Evolutionary conservation across 306 rosid species (phyloP), one percentile per base, ranked within the genome.

Genomic region (Fragaria iinumae): DNA sequence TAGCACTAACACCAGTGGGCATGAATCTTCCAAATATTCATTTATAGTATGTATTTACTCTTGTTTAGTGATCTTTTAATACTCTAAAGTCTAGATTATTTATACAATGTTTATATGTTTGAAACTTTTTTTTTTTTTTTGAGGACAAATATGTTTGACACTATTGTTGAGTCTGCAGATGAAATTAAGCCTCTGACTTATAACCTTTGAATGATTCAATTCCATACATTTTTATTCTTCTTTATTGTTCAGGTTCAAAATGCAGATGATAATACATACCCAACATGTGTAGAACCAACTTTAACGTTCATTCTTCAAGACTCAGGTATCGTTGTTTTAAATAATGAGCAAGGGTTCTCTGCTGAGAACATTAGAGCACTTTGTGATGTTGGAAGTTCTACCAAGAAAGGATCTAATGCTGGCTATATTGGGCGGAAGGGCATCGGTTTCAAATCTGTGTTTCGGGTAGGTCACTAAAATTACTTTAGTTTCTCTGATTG

Each of bases 341-440:
- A 95, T 84, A 95, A 95, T 77, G 98, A 95, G 83, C 83, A 0
- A 60, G 98, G 98, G 47, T 95, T 95, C 83, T 84, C 96, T 76
- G 86, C 89, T 74, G 86, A 87, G 82, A 95, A 95, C 82, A 90
- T 95, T 78, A 87, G 86, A 80, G 98, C 98, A 69, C 97, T 95
- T 70, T 95, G 98, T 83, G 98, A 95, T 86, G 90, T 95, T 86
- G 98, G 98, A 68, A 95, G 83, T 86, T 95, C 98, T 27, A 95
- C 97, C 21, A 95, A 95, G 91, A 92, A 90, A 77, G 98, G 97
- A 74, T 89, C 91, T 69, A 88, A 69, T 83, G 88, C 92, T 85
- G 98, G 97, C 72, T 95, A 95, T 83, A 95, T 95, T 55, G 98
- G 98, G 79, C 80, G 86, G 90, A 95, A 95, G 85, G 98, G 98